Percentiles rank a stretch among this genome's conserved stretches.
These are phyloP conservation scores for Sporothrix schenckii DNA, from an alignment of 2,329 filamentous ascomycete genomes.

Conservation along the genomic window DNA sequence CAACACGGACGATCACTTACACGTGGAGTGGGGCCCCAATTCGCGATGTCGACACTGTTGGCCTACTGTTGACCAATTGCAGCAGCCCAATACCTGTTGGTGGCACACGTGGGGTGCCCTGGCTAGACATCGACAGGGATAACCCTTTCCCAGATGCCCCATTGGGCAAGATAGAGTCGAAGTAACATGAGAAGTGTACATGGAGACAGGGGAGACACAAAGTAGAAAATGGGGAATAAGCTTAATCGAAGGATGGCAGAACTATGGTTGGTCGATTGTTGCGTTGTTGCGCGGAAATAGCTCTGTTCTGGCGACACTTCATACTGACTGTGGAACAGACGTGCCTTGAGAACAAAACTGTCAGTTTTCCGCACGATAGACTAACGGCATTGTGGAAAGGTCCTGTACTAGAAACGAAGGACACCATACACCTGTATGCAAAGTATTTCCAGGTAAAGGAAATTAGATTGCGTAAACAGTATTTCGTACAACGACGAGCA, in stretches of 20 bases:
- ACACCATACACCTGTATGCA: too few species aligned
- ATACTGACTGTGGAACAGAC: too few species aligned
- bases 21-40: conserved; percentile 18
- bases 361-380: background rate
- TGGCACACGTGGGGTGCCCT: conserved; percentile 13
- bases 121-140: background rate
- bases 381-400: conserved; percentile 1
- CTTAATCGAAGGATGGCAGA: background rate
- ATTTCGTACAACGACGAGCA: too few species aligned
- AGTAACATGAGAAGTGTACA: too few species aligned
- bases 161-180: background rate
- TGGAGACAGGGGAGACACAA: too few species aligned
- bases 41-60: background rate
- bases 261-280: too few species aligned
- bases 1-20: conserved; percentile 18
- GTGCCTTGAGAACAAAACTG: background rate
- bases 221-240: conserved; percentile 3
- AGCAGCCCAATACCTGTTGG: background rate
- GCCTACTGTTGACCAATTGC: background rate
- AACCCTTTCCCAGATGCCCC: conserved; percentile 20
- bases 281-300: background rate
- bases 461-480: too few species aligned
- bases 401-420: background rate
- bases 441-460: too few species aligned
- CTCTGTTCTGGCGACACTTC: background rate